These are phyloP conservation scores for Amaranthus tricolor DNA, from an alignment of 179 eudicot genomes.

Conservation along the genomic window DNA sequence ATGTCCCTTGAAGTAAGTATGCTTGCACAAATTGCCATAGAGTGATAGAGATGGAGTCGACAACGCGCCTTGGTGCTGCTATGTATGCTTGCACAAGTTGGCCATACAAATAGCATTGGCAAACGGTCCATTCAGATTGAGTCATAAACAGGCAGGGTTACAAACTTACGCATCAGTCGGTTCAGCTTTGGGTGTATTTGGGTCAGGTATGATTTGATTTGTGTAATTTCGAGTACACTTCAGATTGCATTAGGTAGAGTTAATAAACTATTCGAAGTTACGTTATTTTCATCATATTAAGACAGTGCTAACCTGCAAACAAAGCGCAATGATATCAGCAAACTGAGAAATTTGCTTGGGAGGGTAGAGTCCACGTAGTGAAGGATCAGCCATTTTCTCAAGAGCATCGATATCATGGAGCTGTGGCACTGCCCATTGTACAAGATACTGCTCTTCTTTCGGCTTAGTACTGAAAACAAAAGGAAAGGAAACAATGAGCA, in stretches of 20 bases:
- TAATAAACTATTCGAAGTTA: not conserved
- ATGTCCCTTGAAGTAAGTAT: too few relatives aligned
- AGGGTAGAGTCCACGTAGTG: conserved; percentile 46
- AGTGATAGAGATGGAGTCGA: too few relatives aligned
- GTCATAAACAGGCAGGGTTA: too few relatives aligned
- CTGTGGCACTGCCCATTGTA: conserved; percentile 49
- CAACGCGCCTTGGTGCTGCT: too few relatives aligned
- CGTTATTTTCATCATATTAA: not conserved
- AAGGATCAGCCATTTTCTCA: conserved; percentile 46
- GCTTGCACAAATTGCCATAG: too few relatives aligned
- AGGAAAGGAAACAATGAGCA: not conserved
- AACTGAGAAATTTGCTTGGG: conserved; percentile 49
- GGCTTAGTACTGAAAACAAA: conserved; percentile 33
- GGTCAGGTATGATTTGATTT: too few relatives aligned
- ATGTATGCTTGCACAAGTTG: too few relatives aligned
- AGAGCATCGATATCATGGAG: conserved; percentile 48
- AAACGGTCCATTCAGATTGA: too few relatives aligned
- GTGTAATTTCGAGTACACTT: too few relatives aligned
- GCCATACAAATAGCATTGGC: too few relatives aligned
- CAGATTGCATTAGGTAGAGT: not conserved
- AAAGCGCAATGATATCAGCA: conserved; percentile 44
- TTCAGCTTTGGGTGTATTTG: too few relatives aligned
- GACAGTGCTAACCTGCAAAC: conserved; percentile 35
- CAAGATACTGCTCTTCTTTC: conserved; percentile 41
- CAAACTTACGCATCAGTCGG: too few relatives aligned